phyloP scores from a whole-genome alignment of 2,329 filamentous ascomycete genomes.

The Rosellinia necatrix region DNA sequence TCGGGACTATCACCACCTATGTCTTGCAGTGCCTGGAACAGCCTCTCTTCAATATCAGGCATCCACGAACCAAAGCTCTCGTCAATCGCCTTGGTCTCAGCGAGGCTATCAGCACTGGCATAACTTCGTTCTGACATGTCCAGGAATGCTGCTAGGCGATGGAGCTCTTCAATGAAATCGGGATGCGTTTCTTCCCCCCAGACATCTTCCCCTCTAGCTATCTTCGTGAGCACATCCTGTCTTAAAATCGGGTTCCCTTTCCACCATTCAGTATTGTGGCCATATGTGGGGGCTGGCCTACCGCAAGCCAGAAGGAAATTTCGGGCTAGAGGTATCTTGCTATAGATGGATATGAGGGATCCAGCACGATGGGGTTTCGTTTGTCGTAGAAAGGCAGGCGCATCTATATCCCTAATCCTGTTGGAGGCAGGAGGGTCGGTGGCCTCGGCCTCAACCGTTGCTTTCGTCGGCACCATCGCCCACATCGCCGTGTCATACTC shows the following conservation, averaged over 20 bases:
- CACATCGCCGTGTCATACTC: constrained; percentile 61
- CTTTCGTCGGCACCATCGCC: constrained; percentile 58
- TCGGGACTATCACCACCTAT: constrained; percentile 23
- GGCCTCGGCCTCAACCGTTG: constrained; percentile 36
- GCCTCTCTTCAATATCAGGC: constrained; percentile 50
- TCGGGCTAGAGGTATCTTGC: constrained; percentile 62
- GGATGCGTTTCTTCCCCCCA: constrained; percentile 43
- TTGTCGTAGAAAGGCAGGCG: constrained; percentile 57
- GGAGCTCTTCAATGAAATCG: constrained; percentile 58
- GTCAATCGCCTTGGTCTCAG: constrained; percentile 43
- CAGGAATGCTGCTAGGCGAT: constrained; percentile 67
- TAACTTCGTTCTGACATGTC: constrained; percentile 65
- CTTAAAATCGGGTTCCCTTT: constrained; percentile 57
- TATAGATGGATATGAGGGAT: constrained; percentile 61
- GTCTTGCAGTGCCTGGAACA: constrained; percentile 41
- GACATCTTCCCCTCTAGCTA: constrained; percentile 39
- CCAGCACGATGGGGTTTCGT: constrained; percentile 51
- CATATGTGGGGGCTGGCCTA: constrained; percentile 52
- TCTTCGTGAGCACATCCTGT: constrained; percentile 43
- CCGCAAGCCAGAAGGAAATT: constrained; percentile 58
- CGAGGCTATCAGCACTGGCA: constrained; percentile 57
- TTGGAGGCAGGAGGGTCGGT: constrained; percentile 49
- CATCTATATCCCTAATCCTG: constrained; percentile 48
- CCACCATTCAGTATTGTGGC: constrained; percentile 65
- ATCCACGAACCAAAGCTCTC: constrained; percentile 43